These are phyloP conservation scores for Ogataea pignaliae DNA, from an alignment of 805 yeast genomes.

Conservation along the genomic window DNA sequence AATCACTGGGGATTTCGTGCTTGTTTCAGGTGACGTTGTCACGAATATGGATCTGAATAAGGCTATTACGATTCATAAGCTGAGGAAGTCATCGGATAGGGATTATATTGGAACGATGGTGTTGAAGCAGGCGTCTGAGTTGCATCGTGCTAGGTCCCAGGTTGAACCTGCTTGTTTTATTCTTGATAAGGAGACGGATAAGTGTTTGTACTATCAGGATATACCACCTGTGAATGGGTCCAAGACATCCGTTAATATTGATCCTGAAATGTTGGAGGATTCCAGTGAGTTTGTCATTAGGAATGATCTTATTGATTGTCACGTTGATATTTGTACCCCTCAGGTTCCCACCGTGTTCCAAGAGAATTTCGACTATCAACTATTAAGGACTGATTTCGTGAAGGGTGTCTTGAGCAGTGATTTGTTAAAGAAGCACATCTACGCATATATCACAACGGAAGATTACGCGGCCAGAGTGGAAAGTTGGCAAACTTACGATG, in stretches of 20 bases:
- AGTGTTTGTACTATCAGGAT: slow-evolving; percentile 81
- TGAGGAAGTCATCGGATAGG: slow-evolving; percentile 68
- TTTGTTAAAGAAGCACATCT: slow-evolving; percentile 82
- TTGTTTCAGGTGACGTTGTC: slow-evolving; percentile 94
- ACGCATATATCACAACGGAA: slow-evolving; percentile 75
- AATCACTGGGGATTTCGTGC: slow-evolving; percentile 82
- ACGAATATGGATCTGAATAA: slow-evolving; percentile 79
- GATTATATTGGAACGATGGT: slow-evolving; percentile 96
- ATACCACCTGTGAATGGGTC: slow-evolving; percentile 53
- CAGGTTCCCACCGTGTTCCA: slow-evolving; percentile 93
- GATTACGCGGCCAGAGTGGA: slow-evolving; percentile 95
- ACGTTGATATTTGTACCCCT: slow-evolving; percentile 91
- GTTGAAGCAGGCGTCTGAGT: slow-evolving; percentile 74
- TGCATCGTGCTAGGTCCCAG: slow-evolving; percentile 79
- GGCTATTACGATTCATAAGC: slow-evolving; percentile 68
- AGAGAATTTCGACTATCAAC: slow-evolving; percentile 93
- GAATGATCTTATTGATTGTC: slow-evolving; percentile 94
- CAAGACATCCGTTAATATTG: slow-evolving; percentile 55
- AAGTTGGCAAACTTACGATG: slow-evolving; percentile 89
- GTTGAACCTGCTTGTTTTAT: slow-evolving; percentile 82
- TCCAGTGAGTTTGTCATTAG: slow-evolving; percentile 75
- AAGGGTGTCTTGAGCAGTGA: slow-evolving; percentile 89
- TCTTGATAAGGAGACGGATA: slow-evolving; percentile 64
- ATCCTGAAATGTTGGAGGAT: slow-evolving; percentile 76
- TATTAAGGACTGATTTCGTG: slow-evolving; percentile 80